Base-by-base conservation (phyloP, 805 yeast genomes). In the Myxozyma lipomycoides region DNA sequence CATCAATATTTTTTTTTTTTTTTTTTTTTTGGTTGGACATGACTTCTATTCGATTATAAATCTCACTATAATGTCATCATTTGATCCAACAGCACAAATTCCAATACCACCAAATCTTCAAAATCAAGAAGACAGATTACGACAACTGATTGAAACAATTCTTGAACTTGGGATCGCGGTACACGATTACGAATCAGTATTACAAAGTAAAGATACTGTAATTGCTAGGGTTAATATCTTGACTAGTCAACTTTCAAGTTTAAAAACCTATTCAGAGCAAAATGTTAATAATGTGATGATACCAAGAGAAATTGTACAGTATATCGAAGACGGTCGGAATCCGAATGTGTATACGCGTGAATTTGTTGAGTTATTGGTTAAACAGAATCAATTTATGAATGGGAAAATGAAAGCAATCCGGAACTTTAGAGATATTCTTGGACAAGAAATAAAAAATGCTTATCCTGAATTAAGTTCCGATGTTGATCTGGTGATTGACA, bases 311-410 rank as follows among this genome's bases (percentile, higher is more conserved):
- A 90, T 90, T n/a, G 72, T 89, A 12, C 83, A 84, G 56, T 93
- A 93, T 64, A 87, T 93, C 35, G 98, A 93, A 64, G 95, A 88
- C 63, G 98, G 98, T 1, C 75, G 98, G 60, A 93, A 93, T 64
- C 98, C 98, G 0, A 98, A 93, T 64, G 89, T 93, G 36, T 93
- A 93, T 68, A 89, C 98, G 0, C 78, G 98, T 65, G 98, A 93
- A 70, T 93, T 93, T 69, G 87, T 91, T 15, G 98, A 93, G 65
- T 86, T 91, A 32, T 84, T 93, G n/a, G 82, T 89, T 36, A 83
- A 87, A 61, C 82, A 89, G 40, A 93, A 93, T 64, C 96, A 95
- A 62, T 81, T 83, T 58, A 74, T 93, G 48, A 78, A 88, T 62
- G 98, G 96, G 3, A 87, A 87, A 66, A 80, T 86, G 78, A 62